Evolutionary conservation across 345 rosid species (phyloP), one percentile per base, ranked within the genome.

Genomic region (Citrus unshiu): DNA sequence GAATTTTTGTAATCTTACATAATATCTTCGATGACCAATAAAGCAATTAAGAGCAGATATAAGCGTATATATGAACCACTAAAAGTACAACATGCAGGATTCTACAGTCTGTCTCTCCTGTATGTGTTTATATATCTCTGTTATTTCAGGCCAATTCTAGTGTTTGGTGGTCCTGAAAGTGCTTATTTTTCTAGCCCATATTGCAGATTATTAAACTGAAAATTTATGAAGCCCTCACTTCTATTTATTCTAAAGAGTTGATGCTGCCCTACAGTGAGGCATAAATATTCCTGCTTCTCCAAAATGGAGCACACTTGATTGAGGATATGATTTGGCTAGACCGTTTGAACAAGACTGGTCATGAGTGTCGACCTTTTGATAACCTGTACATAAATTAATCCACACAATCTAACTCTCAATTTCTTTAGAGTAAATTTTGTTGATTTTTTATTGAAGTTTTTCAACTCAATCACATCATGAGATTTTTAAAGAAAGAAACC

Each of bases 271-370:
- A 14, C 14, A 9, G 3, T 21, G 29, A 60, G 70, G 9, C 27
- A 25, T 4, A n/a, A 18, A 60, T 39, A 27, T 39, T 60, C 58
- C 4, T 60, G 68, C 56, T 60, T 51, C 60, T 70, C 39, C 16
- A 51, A 49, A 70, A 14, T 19, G 9, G n/a, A 70, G 73, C 66
- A 73, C 51, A 73, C 10, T 58, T 58, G 58, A 57, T 73, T 73
- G 58, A 34, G 39, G n/a, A 73, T 24, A 37, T 58, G 64, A 22
- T 37, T 51, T 22, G 35, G 21, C 16, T 10, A 24, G 49, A 14
- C 14, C 14, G 4, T 43, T 43, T 43, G 49, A 43, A 10, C 49
- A 43, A 43, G 49, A 43, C 14, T 43, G 14, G 49, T 43, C 14
- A 40, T 2, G 46, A 40, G 46, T 9, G 14, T 9, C 14, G 60